These are phyloP conservation scores for Picochlorum costavermella DNA, from an alignment of 139 green algal genomes.

Conservation along the genomic window DNA sequence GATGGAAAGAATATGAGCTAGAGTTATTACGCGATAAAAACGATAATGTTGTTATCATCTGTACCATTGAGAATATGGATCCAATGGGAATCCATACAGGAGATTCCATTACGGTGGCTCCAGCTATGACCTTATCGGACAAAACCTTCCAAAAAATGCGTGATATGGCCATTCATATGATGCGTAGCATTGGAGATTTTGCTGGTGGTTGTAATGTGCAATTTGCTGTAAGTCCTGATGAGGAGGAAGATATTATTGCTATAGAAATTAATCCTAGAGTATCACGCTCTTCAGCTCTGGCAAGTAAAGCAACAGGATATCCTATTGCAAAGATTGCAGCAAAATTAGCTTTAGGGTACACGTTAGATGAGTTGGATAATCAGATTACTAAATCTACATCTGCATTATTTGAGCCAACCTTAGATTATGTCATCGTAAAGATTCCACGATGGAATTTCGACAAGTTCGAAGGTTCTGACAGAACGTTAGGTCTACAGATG, in stretches of 20 bases:
- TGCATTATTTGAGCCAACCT: slow-evolving; percentile 96
- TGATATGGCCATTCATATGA: slow-evolving; percentile 79
- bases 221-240: slow-evolving; percentile 88
- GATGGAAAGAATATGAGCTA: slow-evolving; percentile 96
- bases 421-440: slow-evolving; percentile 99
- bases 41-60: slow-evolving; percentile 99
- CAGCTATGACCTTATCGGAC: slow-evolving; percentile 35
- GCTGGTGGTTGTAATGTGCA: slow-evolving; percentile 96
- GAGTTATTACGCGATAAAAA: slow-evolving; percentile 97
- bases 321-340: slow-evolving; percentile 99
- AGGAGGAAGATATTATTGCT: slow-evolving; percentile 76
- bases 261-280: slow-evolving; percentile 99
- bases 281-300: slow-evolving; percentile 89
- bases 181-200: slow-evolving; percentile 97
- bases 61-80: slow-evolving; percentile 99
- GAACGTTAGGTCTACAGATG: slow-evolving; percentile 87
- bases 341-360: slow-evolving; percentile 93
- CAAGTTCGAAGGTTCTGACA: slow-evolving; percentile 91
- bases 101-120: slow-evolving; percentile 67
- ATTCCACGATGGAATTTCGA: slow-evolving; percentile 94
- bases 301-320: slow-evolving; percentile 96
- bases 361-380: slow-evolving; percentile 95
- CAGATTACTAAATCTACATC: slow-evolving; percentile 98
- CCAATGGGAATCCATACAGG: slow-evolving; percentile 99
- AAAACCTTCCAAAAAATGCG: slow-evolving; percentile 93